Evolutionary conservation across 208 protist species (phyloP), one percentile per base, ranked within the genome.

Genomic region (Leishmania martiniquensis): DNA sequence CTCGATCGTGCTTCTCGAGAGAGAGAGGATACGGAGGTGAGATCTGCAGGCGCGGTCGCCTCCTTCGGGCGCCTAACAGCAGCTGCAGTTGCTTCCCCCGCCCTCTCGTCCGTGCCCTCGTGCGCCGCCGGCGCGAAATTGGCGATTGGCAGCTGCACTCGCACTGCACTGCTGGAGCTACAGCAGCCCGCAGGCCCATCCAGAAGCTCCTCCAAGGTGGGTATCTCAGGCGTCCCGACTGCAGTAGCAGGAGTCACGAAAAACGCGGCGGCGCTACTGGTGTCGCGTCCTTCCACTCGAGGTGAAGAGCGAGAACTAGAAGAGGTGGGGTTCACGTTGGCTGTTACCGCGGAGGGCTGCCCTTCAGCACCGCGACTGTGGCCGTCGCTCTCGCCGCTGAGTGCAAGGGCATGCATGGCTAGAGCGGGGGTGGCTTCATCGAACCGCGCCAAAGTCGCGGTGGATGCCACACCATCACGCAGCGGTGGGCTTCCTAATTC

Each of bases 121-220:
- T 39, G 67, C 10, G 15, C 2, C 15, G 67, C 34, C 29, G 32
- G 32, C 67, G 55, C 15, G 34, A 25, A 1, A 17, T 34, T 22
- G 47, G n/a, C 34, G 37, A 25, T 32, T 20, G 67, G 29, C 67
- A 42, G 17, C 1, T 34, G 12, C 22, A 32, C 29, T 34, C 45
- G 44, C 17, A 17, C 32, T n/a, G 29, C 49, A 39, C 13, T 60
- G 34, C 37, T 37, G 52, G 49, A 47, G 22, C 39, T 39, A 25
- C 5, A 20, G 70, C 32, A 29, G 20, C 52, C 7, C 3, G 59
- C 39, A 47, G 59, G 25, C 44, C n/a, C 42, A 42, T 68, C 72
- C 45, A 76, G 72, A 13, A 76, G 57, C 59, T 76, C 72, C 45
- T 76, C 72, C 10, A 76, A 47, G 29, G 72, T 67, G 15, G 34